Evolutionary conservation across 345 rosid species (phyloP), one percentile per base, ranked within the genome.

Genomic region (Rhizophora mangle): DNA sequence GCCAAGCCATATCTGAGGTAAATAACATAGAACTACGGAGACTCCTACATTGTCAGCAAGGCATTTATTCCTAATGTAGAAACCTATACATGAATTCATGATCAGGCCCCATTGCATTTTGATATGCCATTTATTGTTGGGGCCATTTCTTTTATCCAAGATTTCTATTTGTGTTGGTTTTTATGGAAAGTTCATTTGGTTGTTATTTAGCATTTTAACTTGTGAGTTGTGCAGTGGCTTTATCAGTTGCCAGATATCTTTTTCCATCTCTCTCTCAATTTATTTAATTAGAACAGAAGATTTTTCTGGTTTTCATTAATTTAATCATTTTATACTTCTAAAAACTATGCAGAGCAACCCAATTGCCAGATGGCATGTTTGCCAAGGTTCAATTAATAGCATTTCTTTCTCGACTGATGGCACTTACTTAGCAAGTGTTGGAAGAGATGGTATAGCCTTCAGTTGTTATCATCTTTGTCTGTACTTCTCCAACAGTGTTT

Each of bases 321-420:
- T 22, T 54, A 19, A 63, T 65, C 27, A 32, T 30, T 53, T 72
- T 27, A 74, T 53, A 83, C 60, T 74, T 70, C 21, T 34, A 39
- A 47, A 67, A 63, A 72, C 69, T 78, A 46, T 88, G 87, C 89
- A 96, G 99, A 90, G 98, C 76, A 92, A 96, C 76, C 99, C 99
- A 39, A 74, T 93, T 64, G 92, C 97, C 16, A 89, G 99, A 81
- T 96, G 99, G 99, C 99, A 93, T 84, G 84, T 91, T 63, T 87
- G 97, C 81, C 98, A 85, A 81, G 93, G 98, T 78, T 81, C 99
- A 79, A 85, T 96, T 51, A 96, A 96, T 80, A 82, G 93, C 83
- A 81, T 96, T 63, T 79, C 90, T 62, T 93, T 96, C 87, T 96
- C 99, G 21, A 65, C 71, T 49, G 99, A 93, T 55, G 98, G 97